Evolutionary conservation across 2,329 filamentous ascomycete genomes (phyloP), one percentile per base, ranked within the genome.

Genomic region (Penicillium expansum): DNA sequence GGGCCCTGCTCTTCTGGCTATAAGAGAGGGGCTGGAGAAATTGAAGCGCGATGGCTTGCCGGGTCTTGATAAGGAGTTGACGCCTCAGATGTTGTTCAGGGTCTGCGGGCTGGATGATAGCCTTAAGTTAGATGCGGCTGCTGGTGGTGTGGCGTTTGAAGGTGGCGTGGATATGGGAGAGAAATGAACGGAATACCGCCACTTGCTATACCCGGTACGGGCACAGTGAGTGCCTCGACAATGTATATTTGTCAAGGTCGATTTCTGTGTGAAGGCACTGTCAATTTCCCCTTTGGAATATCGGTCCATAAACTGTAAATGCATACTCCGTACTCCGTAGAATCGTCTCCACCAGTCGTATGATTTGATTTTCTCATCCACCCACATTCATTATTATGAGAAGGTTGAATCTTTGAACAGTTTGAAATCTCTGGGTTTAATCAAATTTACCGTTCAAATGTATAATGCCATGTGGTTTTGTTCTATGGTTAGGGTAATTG

Each of bases 41-140:
- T 60, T 79, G 58, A 74, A 74, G 62, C 49, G 52, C 5, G 68
- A 73, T 44, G 75, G 76, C 1, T 59, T 74, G 43, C 69, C 69
- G 0, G 70, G 68, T 13, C 56, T 70, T 44, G 64, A 62, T 33
- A 62, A 61, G 53, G 67, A 67, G 30, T 58, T 72, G 52, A 74
- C 68, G 24, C 74, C 74, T 29, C 74, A 75, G 67, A 70, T 69
- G 61, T 52, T 77, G 29, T 78, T 79, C 54, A 67, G 75, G n/a
- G 69, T 77, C n/a, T 77, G 75, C 58, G 76, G 75, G 14, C 52
- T 78, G 58, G 69, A 76, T 54, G 72, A 76, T 49, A 75, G 71
- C 42, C 65, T 77, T n/a, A 63, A 70, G 55, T 56, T 78, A 49
- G 76, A 78, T 66, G 68, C 67, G 30, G 63, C 69, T 39, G 76